Conservation (phyloP, 2,329 filamentous ascomycete species). For the Amylocarpus encephaloides region DNA sequence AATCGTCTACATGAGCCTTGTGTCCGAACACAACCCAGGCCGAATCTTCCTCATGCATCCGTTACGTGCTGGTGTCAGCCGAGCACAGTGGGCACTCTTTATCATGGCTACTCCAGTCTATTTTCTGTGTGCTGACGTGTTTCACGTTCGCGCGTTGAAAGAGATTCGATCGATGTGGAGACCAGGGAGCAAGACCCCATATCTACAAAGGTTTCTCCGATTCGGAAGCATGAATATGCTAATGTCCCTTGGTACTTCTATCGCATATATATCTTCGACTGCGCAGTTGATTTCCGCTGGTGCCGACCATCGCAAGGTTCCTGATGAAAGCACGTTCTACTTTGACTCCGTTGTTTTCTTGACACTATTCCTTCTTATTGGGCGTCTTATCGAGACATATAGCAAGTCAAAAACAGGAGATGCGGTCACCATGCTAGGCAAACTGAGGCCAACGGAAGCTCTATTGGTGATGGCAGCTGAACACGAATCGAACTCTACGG, state of each 20-base stretch:
- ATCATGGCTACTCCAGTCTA: slow-evolving; percentile 80
- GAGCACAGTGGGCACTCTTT: slow-evolving; percentile 73
- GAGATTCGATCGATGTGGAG: slow-evolving; percentile 76
- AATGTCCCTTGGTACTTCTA: slow-evolving; percentile 79
- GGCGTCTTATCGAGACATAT: slow-evolving; percentile 76
- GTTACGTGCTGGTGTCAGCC: slow-evolving; percentile 65
- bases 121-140: slow-evolving; percentile 78
- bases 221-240: slow-evolving; percentile 97
- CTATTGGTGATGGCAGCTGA: slow-evolving; percentile 51
- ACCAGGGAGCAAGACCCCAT: slow-evolving; percentile 62
- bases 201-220: slow-evolving; percentile 74
- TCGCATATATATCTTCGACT: slow-evolving; percentile 80
- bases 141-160: slow-evolving; percentile 72
- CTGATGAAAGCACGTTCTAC: slow-evolving; percentile 54
- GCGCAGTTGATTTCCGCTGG: slow-evolving; percentile 66
- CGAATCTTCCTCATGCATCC: slow-evolving; percentile 63
- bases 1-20: slow-evolving; percentile 83
- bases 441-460: slow-evolving; percentile 71
- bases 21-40: slow-evolving; percentile 51
- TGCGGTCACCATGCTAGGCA: slow-evolving; percentile 72
- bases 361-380: slow-evolving; percentile 75
- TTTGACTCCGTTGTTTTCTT: slow-evolving; percentile 92
- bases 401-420: slow-evolving; percentile 88
- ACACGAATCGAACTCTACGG: slow-evolving; percentile 4
- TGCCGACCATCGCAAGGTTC: slow-evolving; percentile 34